A percentile compares a stretch with the other conserved stretches of the same genome.
Evolutionary conservation across 1,284 basidiomycete species (phyloP).

Genomic region (Papiliotrema terrestris): DNA sequence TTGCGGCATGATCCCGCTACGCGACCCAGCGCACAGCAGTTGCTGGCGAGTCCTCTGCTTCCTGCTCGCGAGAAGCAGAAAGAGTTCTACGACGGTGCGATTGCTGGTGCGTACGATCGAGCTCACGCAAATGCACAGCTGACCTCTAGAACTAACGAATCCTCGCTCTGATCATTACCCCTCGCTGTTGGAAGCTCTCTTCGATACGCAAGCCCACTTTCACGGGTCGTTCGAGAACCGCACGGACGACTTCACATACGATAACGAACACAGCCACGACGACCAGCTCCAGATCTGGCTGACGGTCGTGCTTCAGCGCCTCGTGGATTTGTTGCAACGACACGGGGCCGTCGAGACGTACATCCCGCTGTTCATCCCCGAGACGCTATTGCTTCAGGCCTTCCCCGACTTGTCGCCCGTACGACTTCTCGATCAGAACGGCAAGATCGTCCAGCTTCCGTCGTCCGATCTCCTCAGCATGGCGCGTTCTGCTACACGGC

Average conservation of each 20-base stretch:
- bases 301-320: conserved; percentile 65
- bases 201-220: conserved; percentile 21
- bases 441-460: conserved; percentile 75
- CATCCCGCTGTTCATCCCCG: conserved; percentile 76
- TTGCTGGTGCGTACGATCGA: conserved; percentile 24
- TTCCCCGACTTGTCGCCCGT: conserved; percentile 63
- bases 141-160: conserved; percentile 37
- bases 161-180: conserved; percentile 44
- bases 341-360: conserved; percentile 83
- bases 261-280: conserved; percentile 62
- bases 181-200: conserved; percentile 36
- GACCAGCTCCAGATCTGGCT: conserved; percentile 52
- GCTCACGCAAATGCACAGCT: not conserved
- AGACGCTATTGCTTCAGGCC: conserved; percentile 55
- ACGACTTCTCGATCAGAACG: conserved; percentile 73
- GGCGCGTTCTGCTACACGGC: conserved; percentile 75
- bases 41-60: conserved; percentile 74
- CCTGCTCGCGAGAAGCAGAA: conserved; percentile 37
- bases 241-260: conserved; percentile 70
- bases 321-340: conserved; percentile 73
- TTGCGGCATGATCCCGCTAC: conserved; percentile 78
- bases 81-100: conserved; percentile 36
- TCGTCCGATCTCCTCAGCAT: conserved; percentile 76
- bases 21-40: conserved; percentile 77
- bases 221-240: conserved; percentile 55